These are phyloP conservation scores for Areca catechu DNA, from an alignment of 176 grass and related monocot genomes.

Conservation along the genomic window DNA sequence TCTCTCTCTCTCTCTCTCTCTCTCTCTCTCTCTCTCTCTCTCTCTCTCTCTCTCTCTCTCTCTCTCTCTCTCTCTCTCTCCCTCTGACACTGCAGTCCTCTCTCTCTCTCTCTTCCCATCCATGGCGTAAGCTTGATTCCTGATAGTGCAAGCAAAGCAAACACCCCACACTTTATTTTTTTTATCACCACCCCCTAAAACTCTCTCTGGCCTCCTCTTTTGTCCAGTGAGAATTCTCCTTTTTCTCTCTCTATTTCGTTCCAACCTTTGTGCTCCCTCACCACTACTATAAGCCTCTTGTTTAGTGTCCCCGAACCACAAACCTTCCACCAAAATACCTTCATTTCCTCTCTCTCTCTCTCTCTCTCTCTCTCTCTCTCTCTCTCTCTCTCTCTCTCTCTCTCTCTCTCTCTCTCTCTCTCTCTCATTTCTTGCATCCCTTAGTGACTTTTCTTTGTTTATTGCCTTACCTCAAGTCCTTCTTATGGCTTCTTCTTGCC, in stretches of 20 bases:
- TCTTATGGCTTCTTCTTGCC: neutral
- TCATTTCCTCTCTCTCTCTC: neutral
- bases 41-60: conserved; percentile 6
- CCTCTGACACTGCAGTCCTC: conserved; percentile 16
- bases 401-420: too few species aligned
- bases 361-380: too few species aligned
- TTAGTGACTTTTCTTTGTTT: neutral
- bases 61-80: neutral
- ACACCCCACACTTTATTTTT: conserved; percentile 2
- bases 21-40: neutral
- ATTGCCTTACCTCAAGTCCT: neutral
- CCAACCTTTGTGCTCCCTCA: neutral
- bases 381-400: neutral
- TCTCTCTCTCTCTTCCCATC: conserved; percentile 1
- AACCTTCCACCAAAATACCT: neutral
- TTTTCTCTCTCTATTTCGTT: neutral
- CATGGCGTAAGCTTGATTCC: conserved; percentile 10
- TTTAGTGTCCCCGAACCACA: neutral
- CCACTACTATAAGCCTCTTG: conserved; percentile 2
- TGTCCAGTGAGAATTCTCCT: neutral
- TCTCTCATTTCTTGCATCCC: neutral
- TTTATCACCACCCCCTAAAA: neutral
- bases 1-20: neutral
- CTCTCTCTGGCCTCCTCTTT: neutral
- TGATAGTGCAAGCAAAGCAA: conserved; percentile 24